Evolutionary conservation across 1,284 basidiomycete species (phyloP).

Genomic region (Puccinia polysora): DNA sequence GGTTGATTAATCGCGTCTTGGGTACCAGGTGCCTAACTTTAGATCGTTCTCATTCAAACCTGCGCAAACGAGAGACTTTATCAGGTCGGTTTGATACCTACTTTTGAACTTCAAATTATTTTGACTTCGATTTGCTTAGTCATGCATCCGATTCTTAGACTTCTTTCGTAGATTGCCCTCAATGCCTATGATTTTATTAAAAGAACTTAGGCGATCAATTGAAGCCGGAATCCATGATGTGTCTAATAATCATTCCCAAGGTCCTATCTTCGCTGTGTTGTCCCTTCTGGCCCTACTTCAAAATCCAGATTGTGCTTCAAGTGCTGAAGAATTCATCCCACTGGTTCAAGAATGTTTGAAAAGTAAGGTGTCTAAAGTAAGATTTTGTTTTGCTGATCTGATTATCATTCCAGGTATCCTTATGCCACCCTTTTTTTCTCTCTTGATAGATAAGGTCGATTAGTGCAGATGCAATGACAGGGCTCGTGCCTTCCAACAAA

Average conservation of each 20-base stretch:
- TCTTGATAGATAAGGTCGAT: constrained; percentile 33
- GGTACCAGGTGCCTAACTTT: constrained; percentile 8
- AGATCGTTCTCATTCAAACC: constrained; percentile 20
- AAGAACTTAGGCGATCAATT: constrained; percentile 31
- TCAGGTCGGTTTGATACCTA: constrained; percentile 36
- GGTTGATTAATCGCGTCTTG: constrained; percentile 35
- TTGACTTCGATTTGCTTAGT: too few species aligned
- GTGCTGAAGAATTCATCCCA: constrained; percentile 19
- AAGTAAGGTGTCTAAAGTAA: constrained; percentile 40
- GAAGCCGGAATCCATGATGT: neutral
- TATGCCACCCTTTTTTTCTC: neutral
- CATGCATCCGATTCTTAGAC: neutral
- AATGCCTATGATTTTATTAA: constrained; percentile 28
- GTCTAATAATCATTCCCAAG: constrained; percentile 18
- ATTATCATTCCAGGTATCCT: neutral
- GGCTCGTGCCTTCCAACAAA: constrained; percentile 7
- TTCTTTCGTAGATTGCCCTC: constrained; percentile 31
- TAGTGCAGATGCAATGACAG: constrained; percentile 41
- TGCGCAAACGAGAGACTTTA: constrained; percentile 30
- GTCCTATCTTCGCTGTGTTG: constrained; percentile 33
- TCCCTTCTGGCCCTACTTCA: constrained; percentile 28
- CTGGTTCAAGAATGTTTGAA: constrained; percentile 19
- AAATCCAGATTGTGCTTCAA: constrained; percentile 14
- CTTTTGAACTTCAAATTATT: neutral
- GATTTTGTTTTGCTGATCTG: neutral